These are phyloP conservation scores for Backusella circina DNA, from an alignment of 192 early-diverging fungal species.

Conservation along the genomic window DNA sequence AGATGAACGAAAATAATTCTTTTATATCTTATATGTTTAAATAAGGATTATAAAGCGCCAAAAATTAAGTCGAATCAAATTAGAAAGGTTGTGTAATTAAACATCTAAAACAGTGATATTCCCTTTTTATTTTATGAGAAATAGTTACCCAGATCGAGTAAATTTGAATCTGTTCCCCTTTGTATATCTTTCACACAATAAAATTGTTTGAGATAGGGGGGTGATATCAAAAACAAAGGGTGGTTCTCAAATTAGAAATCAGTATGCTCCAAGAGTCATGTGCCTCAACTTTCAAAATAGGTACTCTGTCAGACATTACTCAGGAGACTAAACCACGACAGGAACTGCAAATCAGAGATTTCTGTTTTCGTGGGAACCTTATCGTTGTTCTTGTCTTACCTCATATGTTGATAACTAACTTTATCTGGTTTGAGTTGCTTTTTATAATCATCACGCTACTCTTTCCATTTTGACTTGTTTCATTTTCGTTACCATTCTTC, in stretches of 20 bases:
- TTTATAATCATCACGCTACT: not conserved
- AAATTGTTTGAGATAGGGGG: not conserved
- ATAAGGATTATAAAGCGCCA: not conserved
- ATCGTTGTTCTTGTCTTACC: not conserved
- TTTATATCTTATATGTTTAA: not conserved
- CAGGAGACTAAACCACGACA: not conserved
- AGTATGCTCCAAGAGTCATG: not conserved
- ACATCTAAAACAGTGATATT: not conserved
- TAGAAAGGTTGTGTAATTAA: not conserved
- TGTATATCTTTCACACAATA: not conserved
- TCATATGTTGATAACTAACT: not conserved
- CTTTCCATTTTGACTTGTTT: not conserved
- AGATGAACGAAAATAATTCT: not conserved
- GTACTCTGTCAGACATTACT: not conserved
- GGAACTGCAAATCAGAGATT: not conserved
- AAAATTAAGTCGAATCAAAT: not conserved
- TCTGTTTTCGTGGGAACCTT: not conserved
- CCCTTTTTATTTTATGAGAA: not conserved
- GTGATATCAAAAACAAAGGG: not conserved
- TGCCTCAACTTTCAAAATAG: not conserved
- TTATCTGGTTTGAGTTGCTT: constrained; percentile 1
- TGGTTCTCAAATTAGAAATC: not conserved
- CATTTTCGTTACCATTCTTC: not conserved
- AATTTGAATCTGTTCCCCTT: not conserved
- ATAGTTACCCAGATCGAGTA: not conserved